Evolutionary conservation across 75 land plant genomes (phyloP).

Genomic region (Azolla pinnata): DNA sequence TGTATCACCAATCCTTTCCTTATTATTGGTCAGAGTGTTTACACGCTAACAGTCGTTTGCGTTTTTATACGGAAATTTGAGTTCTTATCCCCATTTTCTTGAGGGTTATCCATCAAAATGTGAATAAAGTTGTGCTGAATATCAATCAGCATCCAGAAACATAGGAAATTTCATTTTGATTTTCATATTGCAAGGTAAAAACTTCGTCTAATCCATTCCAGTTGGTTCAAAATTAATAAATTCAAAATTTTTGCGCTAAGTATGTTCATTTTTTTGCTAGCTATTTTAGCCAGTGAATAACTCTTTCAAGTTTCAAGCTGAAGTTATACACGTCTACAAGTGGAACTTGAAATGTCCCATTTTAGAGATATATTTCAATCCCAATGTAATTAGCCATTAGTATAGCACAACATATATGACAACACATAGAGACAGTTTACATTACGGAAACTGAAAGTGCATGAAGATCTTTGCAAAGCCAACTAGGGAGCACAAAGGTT

Average conservation of each 20-base stretch:
- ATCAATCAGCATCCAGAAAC: too few species aligned
- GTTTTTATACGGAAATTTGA: too few species aligned
- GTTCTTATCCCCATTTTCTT: too few species aligned
- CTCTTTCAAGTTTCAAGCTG: neutral
- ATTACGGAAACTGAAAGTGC: neutral
- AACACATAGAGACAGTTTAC: neutral
- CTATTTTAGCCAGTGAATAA: neutral
- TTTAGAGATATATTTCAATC: neutral
- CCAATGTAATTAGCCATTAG: neutral
- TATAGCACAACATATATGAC: neutral
- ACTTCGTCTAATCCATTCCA: too few species aligned
- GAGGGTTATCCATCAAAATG: too few species aligned
- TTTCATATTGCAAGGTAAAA: too few species aligned
- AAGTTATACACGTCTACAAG: neutral
- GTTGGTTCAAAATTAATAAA: neutral
- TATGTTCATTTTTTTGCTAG: neutral
- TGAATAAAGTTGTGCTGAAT: too few species aligned
- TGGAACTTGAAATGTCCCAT: neutral
- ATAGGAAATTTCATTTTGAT: too few species aligned
- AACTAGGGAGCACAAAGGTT: slow-evolving; percentile 45
- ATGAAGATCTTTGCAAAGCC: neutral
- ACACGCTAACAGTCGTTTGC: too few species aligned
- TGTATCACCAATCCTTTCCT: too few species aligned
- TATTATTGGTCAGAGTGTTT: too few species aligned
- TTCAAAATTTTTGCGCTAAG: neutral